These are phyloP conservation scores for Oidiodendron maius DNA, from an alignment of 495 filamentous ascomycete species.

Conservation along the genomic window DNA sequence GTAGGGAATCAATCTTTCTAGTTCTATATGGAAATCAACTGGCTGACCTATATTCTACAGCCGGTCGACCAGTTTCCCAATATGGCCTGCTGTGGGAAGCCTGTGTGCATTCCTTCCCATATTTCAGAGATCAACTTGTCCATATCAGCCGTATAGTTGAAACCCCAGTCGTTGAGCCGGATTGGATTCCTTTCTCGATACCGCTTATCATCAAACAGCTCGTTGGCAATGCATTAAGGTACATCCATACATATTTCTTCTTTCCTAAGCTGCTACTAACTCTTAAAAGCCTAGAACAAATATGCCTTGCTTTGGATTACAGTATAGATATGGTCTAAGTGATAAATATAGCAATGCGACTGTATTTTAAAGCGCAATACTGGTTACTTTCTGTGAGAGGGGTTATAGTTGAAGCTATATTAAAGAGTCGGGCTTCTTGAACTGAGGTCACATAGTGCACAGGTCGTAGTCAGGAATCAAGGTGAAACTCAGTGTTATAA, in stretches of 20 bases:
- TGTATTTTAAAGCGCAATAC: no score
- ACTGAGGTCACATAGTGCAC: no score
- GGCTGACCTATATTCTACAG: neutral
- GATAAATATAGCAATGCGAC: no score
- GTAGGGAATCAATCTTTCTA: neutral
- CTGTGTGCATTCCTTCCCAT: constrained; percentile 2
- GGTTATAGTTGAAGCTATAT: no score
- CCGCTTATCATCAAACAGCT: constrained; percentile 4
- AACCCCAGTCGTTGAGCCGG: neutral
- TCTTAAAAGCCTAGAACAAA: neutral
- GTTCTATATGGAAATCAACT: neutral
- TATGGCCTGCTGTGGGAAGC: constrained; percentile 5
- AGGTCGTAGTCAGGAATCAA: no score
- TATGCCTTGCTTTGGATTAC: neutral
- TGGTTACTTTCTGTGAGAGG: no score
- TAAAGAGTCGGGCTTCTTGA: no score
- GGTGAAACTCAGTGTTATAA: no score
- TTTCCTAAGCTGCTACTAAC: neutral
- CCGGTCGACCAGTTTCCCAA: constrained; percentile 5
- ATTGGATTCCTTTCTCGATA: constrained; percentile 8
- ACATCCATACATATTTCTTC: neutral
- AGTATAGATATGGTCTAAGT: no score
- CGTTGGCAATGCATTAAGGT: constrained; percentile 10
- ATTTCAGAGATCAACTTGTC: neutral
- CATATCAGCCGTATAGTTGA: neutral